Conservation (phyloP, 116 monocot genomes). For the Cymodocea nodosa region DNA sequence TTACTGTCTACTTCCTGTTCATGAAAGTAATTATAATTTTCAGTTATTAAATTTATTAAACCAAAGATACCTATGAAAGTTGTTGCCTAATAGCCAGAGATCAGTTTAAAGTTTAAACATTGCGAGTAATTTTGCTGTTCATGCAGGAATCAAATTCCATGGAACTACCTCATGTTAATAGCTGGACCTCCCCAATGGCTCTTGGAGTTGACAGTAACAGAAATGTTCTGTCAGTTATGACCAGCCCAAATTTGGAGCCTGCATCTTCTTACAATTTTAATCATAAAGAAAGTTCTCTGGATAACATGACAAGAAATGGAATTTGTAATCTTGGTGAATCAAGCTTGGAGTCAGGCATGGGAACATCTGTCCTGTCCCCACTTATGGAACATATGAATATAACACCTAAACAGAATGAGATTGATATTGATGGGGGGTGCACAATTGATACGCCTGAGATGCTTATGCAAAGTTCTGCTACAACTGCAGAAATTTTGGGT, state of each 20-base stretch:
- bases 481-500: constrained; percentile 17
- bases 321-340: constrained; percentile 3
- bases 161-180: not conserved
- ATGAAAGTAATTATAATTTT: no score
- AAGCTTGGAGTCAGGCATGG: constrained; percentile 13
- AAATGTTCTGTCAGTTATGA: constrained; percentile 4
- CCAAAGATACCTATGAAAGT: no score
- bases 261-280: constrained; percentile 1
- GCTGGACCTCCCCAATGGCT: constrained; percentile 5
- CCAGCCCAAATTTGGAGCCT: constrained; percentile 11
- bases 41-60: no score
- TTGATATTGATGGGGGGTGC: not conserved
- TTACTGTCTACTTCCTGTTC: no score
- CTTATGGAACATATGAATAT: constrained; percentile 56
- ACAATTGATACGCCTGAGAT: constrained; percentile 12
- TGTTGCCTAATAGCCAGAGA: no score
- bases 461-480: not conserved
- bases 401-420: constrained; percentile 14
- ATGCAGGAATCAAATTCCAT: constrained; percentile 3
- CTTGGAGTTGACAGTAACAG: not conserved
- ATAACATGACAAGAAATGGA: not conserved
- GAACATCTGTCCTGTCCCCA: constrained; percentile 20
- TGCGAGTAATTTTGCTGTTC: not conserved
- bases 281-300: not conserved
- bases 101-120: no score